Evolutionary conservation across 2,329 filamentous ascomycete genomes (phyloP).

Genomic region (Aspergillus alliaceus): DNA sequence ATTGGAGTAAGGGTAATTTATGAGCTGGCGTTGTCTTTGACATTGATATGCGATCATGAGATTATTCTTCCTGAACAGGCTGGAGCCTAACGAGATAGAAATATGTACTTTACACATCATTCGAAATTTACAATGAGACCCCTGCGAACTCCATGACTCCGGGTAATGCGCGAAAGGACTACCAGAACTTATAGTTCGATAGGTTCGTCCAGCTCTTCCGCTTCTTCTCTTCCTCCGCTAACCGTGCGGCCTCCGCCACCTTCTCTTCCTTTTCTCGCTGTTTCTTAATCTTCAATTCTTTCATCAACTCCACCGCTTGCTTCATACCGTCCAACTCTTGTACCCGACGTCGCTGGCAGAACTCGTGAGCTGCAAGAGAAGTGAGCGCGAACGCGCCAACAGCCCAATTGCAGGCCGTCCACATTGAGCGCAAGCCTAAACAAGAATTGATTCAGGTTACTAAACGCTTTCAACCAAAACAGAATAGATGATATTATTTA

Average conservation of each 20-base stretch:
- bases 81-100: constrained; percentile 13
- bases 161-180: constrained; percentile 22
- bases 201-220: constrained; percentile 45
- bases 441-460: background rate
- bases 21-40: constrained; percentile 9
- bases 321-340: constrained; percentile 82
- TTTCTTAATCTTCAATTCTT: constrained; percentile 68
- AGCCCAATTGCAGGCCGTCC: constrained; percentile 78
- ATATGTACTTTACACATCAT: constrained; percentile 24
- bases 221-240: constrained; percentile 40
- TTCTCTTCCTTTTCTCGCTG: constrained; percentile 50
- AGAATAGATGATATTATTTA: constrained; percentile 38
- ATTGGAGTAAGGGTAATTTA: constrained; percentile 5
- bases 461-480: background rate
- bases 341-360: constrained; percentile 72
- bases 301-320: constrained; percentile 78
- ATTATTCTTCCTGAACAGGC: constrained; percentile 5
- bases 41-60: constrained; percentile 15
- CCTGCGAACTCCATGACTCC: constrained; percentile 35
- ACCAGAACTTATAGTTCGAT: constrained; percentile 51
- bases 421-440: constrained; percentile 55
- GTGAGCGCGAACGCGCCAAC: constrained; percentile 72
- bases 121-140: constrained; percentile 25
- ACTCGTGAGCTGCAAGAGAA: constrained; percentile 76
- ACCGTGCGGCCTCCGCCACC: constrained; percentile 35